A percentile compares a stretch with the other conserved stretches of the same genome.
These are phyloP conservation scores for Lasiodiplodia sp. DNA, from an alignment of 2,329 filamentous ascomycete species.

Conservation along the genomic window DNA sequence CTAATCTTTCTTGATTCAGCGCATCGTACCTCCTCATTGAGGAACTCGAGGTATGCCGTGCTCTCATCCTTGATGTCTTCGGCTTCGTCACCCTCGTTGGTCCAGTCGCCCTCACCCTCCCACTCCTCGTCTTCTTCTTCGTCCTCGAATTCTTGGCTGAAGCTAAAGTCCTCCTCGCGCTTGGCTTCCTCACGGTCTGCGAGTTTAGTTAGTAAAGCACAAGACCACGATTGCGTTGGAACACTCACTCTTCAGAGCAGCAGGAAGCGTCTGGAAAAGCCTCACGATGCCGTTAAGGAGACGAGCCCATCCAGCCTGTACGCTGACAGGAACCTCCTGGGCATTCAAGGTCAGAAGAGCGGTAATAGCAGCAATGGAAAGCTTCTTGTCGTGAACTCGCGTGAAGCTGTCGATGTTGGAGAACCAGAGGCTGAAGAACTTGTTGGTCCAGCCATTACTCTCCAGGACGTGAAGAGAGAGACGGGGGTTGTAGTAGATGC, in stretches of 20 bases:
- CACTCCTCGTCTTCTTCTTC: constrained; percentile 85
- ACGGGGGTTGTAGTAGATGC: constrained; percentile 94
- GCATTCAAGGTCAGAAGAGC: constrained; percentile 80
- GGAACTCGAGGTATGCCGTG: constrained; percentile 91
- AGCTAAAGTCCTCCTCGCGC: constrained; percentile 79
- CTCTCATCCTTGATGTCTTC: constrained; percentile 85
- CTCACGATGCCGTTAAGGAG: constrained; percentile 87
- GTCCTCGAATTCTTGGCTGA: constrained; percentile 73
- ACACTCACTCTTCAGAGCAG: constrained; percentile 79
- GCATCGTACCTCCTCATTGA: constrained; percentile 80
- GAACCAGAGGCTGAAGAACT: constrained; percentile 99
- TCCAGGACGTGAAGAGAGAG: constrained; percentile 89
- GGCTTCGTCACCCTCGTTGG: constrained; percentile 68
- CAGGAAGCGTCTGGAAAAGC: constrained; percentile 89
- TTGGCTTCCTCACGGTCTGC: constrained; percentile 88
- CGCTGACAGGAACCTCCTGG: constrained; percentile 86
- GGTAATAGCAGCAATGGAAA: constrained; percentile 93
- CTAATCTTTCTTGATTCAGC: background rate
- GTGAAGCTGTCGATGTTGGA: constrained; percentile 92
- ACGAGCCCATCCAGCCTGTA: constrained; percentile 94
- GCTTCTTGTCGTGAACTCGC: constrained; percentile 97
- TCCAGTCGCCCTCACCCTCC: constrained; percentile 77
- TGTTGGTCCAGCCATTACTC: constrained; percentile 92
- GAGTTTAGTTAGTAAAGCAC: constrained; percentile 35
- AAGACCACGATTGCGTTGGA: background rate